Evolutionary conservation across 768 basidiomycete genomes (phyloP).

Genomic region (Zangia roseola): DNA sequence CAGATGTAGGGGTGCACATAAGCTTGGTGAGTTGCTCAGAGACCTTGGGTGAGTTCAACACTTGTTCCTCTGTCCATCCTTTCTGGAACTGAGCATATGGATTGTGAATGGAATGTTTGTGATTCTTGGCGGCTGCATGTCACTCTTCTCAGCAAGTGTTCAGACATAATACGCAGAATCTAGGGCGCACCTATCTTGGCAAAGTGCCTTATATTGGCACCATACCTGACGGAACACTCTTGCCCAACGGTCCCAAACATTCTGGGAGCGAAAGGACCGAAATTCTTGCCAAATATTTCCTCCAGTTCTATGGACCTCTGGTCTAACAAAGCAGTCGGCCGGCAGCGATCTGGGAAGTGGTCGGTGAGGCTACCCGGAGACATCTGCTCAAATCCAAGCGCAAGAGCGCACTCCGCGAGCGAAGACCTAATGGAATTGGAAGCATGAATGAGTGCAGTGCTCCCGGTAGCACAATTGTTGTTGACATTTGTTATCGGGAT

Average conservation of each 20-base stretch:
- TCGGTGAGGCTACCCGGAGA: constrained; percentile 62
- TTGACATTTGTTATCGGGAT: constrained; percentile 85
- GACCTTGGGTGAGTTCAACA: constrained; percentile 63
- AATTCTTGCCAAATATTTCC: constrained; percentile 47
- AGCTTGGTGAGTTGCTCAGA: constrained; percentile 69
- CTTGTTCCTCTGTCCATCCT: constrained; percentile 70
- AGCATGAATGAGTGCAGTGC: constrained; percentile 69
- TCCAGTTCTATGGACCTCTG: constrained; percentile 47
- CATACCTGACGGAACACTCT: constrained; percentile 73
- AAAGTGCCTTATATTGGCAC: constrained; percentile 59
- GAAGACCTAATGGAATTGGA: constrained; percentile 66
- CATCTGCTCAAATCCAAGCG: constrained; percentile 85
- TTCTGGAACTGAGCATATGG: constrained; percentile 82
- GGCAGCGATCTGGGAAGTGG: constrained; percentile 49
- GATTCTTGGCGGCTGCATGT: constrained; percentile 77
- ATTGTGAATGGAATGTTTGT: constrained; percentile 74
- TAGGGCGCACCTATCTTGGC: constrained; percentile 64
- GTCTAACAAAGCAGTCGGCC: constrained; percentile 46
- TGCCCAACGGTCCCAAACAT: constrained; percentile 69
- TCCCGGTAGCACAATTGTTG: constrained; percentile 83
- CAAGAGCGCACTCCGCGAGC: constrained; percentile 67
- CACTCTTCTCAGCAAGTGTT: no score
- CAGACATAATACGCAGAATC: no score
- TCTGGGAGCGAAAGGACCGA: constrained; percentile 65
- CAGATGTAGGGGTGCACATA: constrained; percentile 87